Evolutionary conservation across 164 flowering plant genomes (phyloP).

Genomic region (Sedum album): DNA sequence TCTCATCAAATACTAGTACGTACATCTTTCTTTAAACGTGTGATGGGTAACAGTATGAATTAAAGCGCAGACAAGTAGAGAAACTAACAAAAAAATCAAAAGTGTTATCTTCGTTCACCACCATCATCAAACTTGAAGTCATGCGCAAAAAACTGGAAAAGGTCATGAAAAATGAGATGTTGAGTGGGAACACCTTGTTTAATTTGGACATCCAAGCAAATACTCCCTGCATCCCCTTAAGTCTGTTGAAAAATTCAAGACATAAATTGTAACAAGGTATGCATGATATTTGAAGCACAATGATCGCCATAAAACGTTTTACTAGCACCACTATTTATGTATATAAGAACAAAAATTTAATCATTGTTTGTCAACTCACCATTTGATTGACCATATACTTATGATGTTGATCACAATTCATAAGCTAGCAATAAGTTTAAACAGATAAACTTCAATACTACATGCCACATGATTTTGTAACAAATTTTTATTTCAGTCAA

Average conservation of each 20-base stretch:
- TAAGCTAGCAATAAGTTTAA: too few species aligned
- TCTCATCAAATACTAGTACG: constrained; percentile 3
- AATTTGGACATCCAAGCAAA: not conserved
- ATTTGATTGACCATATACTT: not conserved
- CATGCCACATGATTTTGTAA: too few species aligned
- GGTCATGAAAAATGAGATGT: not conserved
- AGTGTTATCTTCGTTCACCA: not conserved
- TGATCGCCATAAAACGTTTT: not conserved
- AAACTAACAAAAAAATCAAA: not conserved
- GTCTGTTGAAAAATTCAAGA: too few species aligned
- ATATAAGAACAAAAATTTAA: not conserved
- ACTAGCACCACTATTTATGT: not conserved
- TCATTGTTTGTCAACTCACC: not conserved
- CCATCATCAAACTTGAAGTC: not conserved
- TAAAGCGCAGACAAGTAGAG: not conserved
- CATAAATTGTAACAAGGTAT: too few species aligned
- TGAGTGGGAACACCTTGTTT: not conserved
- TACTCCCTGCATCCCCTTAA: too few species aligned
- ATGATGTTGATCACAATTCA: not conserved
- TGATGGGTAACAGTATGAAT: not conserved
- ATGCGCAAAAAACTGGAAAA: not conserved
- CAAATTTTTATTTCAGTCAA: too few species aligned
- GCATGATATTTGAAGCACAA: constrained; percentile 4
- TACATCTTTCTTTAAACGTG: not conserved
- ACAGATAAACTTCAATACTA: too few species aligned